Conservation (phyloP, 129 eudicot genomes). For the Apium graveolens region DNA sequence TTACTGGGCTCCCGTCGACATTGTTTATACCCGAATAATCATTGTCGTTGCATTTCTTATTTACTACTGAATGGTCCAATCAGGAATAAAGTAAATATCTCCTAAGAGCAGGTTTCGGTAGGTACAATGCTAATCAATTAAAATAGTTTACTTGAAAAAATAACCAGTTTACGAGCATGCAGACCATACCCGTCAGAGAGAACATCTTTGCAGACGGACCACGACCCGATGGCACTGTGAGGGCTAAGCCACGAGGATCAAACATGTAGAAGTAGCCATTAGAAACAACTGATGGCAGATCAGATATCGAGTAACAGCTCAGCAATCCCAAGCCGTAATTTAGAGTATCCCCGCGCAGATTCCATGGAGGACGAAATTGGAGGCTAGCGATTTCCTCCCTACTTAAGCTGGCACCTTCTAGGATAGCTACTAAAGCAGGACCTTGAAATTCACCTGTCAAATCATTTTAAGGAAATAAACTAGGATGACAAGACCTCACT, state of each 20-base stretch:
- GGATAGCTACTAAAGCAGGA: slow-evolving; percentile 73
- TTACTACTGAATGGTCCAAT: background rate
- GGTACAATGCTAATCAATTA: background rate
- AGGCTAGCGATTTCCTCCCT: slow-evolving; percentile 86
- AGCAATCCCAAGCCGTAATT: slow-evolving; percentile 86
- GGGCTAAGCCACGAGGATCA: slow-evolving; percentile 85
- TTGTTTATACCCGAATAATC: background rate
- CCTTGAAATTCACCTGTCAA: slow-evolving; percentile 94
- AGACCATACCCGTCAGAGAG: slow-evolving; percentile 59
- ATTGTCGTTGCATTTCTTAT: background rate
- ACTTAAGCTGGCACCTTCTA: slow-evolving; percentile 87
- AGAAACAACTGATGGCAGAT: slow-evolving; percentile 76
- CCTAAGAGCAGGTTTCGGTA: background rate
- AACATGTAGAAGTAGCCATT: slow-evolving; percentile 81
- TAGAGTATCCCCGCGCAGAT: slow-evolving; percentile 79
- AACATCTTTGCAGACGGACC: slow-evolving; percentile 88
- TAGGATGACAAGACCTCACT: background rate
- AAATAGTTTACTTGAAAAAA: background rate
- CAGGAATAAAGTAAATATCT: background rate
- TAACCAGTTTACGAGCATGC: background rate
- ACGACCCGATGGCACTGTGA: slow-evolving; percentile 56
- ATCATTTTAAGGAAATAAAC: background rate
- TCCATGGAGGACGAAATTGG: slow-evolving; percentile 98
- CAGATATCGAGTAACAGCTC: slow-evolving; percentile 76
- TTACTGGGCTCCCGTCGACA: background rate